phyloP scores from a whole-genome alignment of 441 rosid species.

The Pelargonium cotyledonis region DNA sequence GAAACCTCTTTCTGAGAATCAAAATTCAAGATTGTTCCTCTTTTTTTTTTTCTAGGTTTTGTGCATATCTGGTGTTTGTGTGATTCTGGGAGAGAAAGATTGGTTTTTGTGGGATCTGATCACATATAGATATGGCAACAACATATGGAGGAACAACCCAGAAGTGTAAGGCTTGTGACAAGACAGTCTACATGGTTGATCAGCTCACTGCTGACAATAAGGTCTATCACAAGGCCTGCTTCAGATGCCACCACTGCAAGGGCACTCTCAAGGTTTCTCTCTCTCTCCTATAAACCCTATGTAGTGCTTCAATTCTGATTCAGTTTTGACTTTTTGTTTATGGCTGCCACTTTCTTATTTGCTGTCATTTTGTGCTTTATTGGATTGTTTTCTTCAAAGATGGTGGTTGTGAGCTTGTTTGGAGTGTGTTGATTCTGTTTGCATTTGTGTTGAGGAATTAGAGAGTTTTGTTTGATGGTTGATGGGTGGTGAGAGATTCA shows the following conservation, averaged over 20 bases:
- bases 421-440: slow-evolving; percentile 1
- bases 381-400: background rate
- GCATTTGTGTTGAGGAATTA: background rate
- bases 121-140: background rate
- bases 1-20: background rate
- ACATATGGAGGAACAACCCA: slow-evolving; percentile 4
- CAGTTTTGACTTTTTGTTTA: background rate
- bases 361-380: background rate
- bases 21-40: background rate
- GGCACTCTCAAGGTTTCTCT: slow-evolving; percentile 23
- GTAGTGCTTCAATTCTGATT: background rate
- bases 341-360: background rate
- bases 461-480: background rate
- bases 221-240: slow-evolving; percentile 26
- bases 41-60: background rate
- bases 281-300: background rate
- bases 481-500: slow-evolving; percentile 1
- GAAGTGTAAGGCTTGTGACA: slow-evolving; percentile 16
- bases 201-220: slow-evolving; percentile 24
- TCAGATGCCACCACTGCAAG: slow-evolving; percentile 30
- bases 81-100: background rate
- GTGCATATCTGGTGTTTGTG: background rate
- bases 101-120: background rate
- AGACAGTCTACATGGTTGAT: slow-evolving; percentile 25
- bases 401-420: background rate